phyloP scores from a whole-genome alignment of 2,329 filamentous ascomycete species.

The Septoria linicola region DNA sequence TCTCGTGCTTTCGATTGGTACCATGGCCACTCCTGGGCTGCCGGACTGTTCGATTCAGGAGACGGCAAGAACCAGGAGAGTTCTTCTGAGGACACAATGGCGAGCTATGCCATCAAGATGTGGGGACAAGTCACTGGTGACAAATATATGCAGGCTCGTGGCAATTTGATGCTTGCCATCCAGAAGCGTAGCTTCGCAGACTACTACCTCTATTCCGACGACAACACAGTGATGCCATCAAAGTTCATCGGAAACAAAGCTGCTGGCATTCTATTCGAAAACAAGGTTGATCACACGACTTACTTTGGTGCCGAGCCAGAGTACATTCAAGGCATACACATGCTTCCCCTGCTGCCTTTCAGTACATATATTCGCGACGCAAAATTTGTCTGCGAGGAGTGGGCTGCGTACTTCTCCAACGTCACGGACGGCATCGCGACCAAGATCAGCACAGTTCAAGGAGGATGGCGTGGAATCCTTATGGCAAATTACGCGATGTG shows the following conservation, averaged over 20 bases:
- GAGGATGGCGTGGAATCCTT: constrained; percentile 83
- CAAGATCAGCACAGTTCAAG: constrained; percentile 59
- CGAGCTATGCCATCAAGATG: constrained; percentile 85
- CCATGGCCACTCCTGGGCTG: constrained; percentile 91
- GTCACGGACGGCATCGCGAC: constrained; percentile 7
- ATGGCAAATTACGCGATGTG: constrained; percentile 79
- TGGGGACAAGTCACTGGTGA: constrained; percentile 83
- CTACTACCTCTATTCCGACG: constrained; percentile 76
- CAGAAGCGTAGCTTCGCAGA: constrained; percentile 69
- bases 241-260: constrained; percentile 80
- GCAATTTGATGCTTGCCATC: constrained; percentile 80
- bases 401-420: constrained; percentile 70
- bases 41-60: constrained; percentile 66
- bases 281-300: constrained; percentile 90
- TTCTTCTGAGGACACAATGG: constrained; percentile 86
- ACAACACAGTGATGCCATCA: constrained; percentile 69
- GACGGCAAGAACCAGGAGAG: constrained; percentile 87
- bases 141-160: constrained; percentile 71
- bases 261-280: constrained; percentile 72
- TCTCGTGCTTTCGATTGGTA: constrained; percentile 90
- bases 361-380: constrained; percentile 65
- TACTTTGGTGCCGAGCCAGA: constrained; percentile 66
- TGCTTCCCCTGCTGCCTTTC: constrained; percentile 71
- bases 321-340: constrained; percentile 67
- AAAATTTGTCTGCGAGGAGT: constrained; percentile 77